phyloP scores from a whole-genome alignment of 495 filamentous ascomycete genomes.

The Annulohypoxylon bovei region DNA sequence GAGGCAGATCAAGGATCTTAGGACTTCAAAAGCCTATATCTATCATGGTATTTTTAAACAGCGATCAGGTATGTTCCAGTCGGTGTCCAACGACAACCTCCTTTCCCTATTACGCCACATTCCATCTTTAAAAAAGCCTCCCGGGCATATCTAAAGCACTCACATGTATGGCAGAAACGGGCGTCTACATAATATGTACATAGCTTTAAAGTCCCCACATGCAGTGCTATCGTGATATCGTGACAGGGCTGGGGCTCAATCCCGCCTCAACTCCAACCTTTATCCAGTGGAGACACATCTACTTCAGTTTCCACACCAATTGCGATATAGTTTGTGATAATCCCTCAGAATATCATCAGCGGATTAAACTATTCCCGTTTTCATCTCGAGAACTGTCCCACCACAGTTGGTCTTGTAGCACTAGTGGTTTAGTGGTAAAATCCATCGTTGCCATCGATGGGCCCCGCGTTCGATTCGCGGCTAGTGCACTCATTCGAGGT shows the following conservation, averaged over 20 bases:
- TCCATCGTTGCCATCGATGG: slow-evolving; percentile 64
- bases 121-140: no score
- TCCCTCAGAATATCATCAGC: background rate
- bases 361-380: background rate
- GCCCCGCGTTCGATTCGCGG: slow-evolving; percentile 63
- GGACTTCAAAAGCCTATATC: background rate
- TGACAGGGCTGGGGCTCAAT: background rate
- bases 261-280: background rate
- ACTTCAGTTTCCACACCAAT: background rate
- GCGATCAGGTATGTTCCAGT: no score
- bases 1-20: background rate
- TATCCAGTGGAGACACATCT: background rate
- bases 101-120: no score
- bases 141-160: no score
- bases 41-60: no score
- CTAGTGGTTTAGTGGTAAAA: slow-evolving; percentile 64
- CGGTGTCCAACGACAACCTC: no score
- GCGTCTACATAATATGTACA: no score
- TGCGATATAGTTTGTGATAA: background rate
- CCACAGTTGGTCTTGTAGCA: slow-evolving; percentile 12
- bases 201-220: background rate
- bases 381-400: background rate
- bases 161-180: background rate
- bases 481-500: slow-evolving; percentile 56
- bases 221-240: background rate